A percentile compares a stretch with the other conserved stretches of the same genome.
Conservation (phyloP, 768 basidiomycete genomes). For the Trametes meyenii region DNA sequence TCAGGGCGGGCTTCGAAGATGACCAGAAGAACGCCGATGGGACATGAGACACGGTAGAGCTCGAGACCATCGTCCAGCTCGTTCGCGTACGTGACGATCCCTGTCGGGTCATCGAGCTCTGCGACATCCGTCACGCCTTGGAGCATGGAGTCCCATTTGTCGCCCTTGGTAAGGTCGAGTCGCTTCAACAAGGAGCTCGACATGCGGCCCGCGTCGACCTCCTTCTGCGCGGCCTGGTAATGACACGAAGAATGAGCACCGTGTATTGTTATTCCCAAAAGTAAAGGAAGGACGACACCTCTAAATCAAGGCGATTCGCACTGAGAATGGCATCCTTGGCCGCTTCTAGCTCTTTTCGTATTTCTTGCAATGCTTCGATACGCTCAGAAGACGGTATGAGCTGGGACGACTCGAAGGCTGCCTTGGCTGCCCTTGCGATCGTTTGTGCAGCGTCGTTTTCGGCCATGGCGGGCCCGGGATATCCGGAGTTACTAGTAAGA, state of each 20-base stretch:
- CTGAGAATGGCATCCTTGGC: conserved; percentile 70
- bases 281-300: conserved; percentile 48
- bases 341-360: conserved; percentile 64
- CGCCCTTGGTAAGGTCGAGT: conserved; percentile 73
- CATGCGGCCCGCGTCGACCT: conserved; percentile 85
- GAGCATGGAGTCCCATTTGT: conserved; percentile 95
- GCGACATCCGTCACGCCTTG: conserved; percentile 90
- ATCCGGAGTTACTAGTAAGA: neutral
- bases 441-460: conserved; percentile 39
- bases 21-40: conserved; percentile 93
- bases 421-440: conserved; percentile 80
- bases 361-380: conserved; percentile 68
- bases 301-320: conserved; percentile 82
- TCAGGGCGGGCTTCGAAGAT: conserved; percentile 98
- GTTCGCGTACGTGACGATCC: conserved; percentile 84
- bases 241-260: neutral
- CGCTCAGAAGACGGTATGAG: conserved; percentile 71
- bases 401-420: conserved; percentile 87
- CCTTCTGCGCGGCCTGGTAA: conserved; percentile 68
- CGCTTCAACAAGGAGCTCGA: conserved; percentile 83
- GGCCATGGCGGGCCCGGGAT: neutral
- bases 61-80: conserved; percentile 86
- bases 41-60: conserved; percentile 92
- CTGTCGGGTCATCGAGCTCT: conserved; percentile 82
- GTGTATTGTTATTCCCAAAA: neutral